Conservation (phyloP, 805 yeast genomes). For the Kodamaea lidongshanica region DNA sequence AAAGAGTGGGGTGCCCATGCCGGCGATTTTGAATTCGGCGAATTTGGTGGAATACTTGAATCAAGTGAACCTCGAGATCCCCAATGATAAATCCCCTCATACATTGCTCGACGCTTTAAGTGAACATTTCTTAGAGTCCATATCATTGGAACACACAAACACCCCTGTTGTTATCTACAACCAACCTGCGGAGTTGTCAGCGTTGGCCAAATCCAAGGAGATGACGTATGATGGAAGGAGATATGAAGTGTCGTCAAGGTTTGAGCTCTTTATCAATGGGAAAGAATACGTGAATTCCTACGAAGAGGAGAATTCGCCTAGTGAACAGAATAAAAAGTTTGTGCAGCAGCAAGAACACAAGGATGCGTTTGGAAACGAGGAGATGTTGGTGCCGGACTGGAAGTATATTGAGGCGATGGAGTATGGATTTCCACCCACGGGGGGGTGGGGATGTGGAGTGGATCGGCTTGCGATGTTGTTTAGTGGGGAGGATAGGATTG, state of each 20-base stretch:
- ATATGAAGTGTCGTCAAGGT: constrained; percentile 55
- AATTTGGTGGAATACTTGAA: constrained; percentile 37
- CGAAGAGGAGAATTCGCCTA: constrained; percentile 92
- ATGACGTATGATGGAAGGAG: constrained; percentile 20
- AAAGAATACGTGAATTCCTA: constrained; percentile 87
- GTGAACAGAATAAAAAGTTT: constrained; percentile 61
- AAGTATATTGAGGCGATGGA: constrained; percentile 72
- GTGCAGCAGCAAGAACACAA: constrained; percentile 47
- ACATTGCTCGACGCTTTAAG: constrained; percentile 62
- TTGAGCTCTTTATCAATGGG: constrained; percentile 77
- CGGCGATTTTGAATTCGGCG: constrained; percentile 36
- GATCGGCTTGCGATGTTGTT: constrained; percentile 83
- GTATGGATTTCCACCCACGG: constrained; percentile 95
- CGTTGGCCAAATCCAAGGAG: constrained; percentile 67
- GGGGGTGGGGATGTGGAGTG: constrained; percentile 96
- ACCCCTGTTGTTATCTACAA: constrained; percentile 70
- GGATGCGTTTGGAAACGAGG: constrained; percentile 47
- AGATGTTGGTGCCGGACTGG: constrained; percentile 64
- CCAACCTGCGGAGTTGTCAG: constrained; percentile 82
- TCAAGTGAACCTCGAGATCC: constrained; percentile 29
- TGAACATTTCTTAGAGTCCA: constrained; percentile 57
- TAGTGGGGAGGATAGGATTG: constrained; percentile 59
- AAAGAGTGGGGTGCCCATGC: constrained; percentile 45
- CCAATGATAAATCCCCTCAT: constrained; percentile 43
- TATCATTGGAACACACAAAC: constrained; percentile 31